Percentiles rank a stretch among this genome's conserved stretches.
phyloP scores from a whole-genome alignment of 257 asterid species.

The Lycium barbarum region DNA sequence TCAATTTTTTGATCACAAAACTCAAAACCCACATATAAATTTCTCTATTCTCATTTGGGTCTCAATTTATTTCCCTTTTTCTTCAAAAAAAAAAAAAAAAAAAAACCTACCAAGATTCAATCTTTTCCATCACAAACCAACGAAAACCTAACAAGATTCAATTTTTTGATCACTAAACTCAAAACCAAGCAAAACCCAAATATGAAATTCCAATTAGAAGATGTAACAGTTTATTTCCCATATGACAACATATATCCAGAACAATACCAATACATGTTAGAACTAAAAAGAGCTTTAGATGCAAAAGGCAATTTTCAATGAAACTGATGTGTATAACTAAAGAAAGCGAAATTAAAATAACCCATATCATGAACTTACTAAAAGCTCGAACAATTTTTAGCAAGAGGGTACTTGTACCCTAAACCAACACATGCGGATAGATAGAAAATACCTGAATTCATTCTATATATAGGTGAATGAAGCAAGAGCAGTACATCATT shows the following conservation, averaged over 20 bases:
- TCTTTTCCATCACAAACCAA: too few relatives aligned
- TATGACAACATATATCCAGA: slow-evolving; percentile 95
- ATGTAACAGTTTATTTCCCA: slow-evolving; percentile 89
- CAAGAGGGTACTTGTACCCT: too few relatives aligned
- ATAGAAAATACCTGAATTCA: too few relatives aligned
- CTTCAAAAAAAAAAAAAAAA: too few relatives aligned
- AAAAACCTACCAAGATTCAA: background rate
- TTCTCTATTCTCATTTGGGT: too few relatives aligned
- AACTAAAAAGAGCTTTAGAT: slow-evolving; percentile 90
- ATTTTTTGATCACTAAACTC: background rate
- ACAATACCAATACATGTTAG: slow-evolving; percentile 91
- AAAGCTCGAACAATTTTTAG: too few relatives aligned
- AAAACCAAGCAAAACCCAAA: slow-evolving; percentile 1
- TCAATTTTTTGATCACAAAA: background rate
- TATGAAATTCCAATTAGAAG: slow-evolving; percentile 96
- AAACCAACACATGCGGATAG: too few relatives aligned
- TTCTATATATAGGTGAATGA: background rate
- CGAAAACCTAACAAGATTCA: background rate
- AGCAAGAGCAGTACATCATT: background rate
- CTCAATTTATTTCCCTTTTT: too few relatives aligned
- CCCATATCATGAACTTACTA: too few relatives aligned
- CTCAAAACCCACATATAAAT: background rate
- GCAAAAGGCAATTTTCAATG: slow-evolving; percentile 69
- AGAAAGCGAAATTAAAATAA: too few relatives aligned
- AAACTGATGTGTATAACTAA: too few relatives aligned